Evolutionary conservation across 2,329 filamentous ascomycete genomes (phyloP).

Genomic region (Fusarium incarnatum): DNA sequence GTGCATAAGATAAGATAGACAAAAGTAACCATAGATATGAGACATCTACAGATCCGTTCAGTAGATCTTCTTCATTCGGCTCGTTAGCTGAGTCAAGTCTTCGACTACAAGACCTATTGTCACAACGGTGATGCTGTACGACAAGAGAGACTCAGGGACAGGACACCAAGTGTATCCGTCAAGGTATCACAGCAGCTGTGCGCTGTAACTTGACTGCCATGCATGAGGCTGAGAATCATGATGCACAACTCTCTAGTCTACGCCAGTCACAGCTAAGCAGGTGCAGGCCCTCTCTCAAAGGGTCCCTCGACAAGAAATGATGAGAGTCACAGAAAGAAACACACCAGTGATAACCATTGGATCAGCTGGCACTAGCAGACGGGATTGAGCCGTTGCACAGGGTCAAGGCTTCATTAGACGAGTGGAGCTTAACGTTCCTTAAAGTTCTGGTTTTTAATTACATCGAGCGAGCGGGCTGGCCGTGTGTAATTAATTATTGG

Average conservation of each 20-base stretch:
- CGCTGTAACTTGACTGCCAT: conserved; percentile 12
- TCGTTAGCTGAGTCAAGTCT: background rate
- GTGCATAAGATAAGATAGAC: conserved; percentile 18
- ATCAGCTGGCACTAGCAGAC: conserved; percentile 32
- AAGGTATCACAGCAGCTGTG: background rate
- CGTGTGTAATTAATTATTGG: conserved; percentile 38
- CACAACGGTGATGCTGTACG: conserved; percentile 8
- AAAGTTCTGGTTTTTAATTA: conserved; percentile 47
- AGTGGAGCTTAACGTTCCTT: conserved; percentile 42
- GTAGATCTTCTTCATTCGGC: background rate
- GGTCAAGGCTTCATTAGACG: conserved; percentile 35
- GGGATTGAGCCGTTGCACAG: conserved; percentile 39
- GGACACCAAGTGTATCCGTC: background rate
- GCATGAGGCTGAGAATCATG: conserved; percentile 36
- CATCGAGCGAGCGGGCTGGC: conserved; percentile 35
- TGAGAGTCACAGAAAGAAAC: conserved; percentile 28
- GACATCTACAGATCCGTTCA: conserved; percentile 5
- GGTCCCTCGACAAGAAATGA: conserved; percentile 22
- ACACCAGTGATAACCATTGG: conserved; percentile 33
- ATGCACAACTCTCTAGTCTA: background rate
- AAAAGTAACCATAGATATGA: conserved; percentile 13
- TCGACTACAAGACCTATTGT: conserved; percentile 3
- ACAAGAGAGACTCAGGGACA: conserved; percentile 19
- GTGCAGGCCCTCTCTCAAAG: background rate
- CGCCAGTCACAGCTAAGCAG: background rate